Evolutionary conservation across 805 yeast genomes (phyloP), one percentile per base, ranked within the genome.

Genomic region (Wickerhamiella musiphila): DNA sequence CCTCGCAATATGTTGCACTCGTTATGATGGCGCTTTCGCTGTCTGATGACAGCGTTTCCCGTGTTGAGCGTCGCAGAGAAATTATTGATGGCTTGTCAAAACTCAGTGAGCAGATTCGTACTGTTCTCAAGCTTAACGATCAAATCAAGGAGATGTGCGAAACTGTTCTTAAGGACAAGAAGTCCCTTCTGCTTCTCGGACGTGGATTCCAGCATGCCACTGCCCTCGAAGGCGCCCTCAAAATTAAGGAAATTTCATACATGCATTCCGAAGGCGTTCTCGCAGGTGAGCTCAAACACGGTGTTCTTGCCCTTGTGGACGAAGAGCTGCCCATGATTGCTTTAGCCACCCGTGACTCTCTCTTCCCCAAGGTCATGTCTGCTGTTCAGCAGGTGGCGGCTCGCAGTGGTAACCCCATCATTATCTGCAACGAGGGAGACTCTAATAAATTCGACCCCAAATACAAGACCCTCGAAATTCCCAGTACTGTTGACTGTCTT

Each of bases 261-360:
- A 90, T 90, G 82, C 99, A 90, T 57, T 82, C 95, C 14, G 99
- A 90, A 63, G 99, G 98, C 64, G 94, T 90, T 33, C 72, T 90
- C 43, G 98, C 99, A 15, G 99, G 98, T 56, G 99, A 90, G 61
- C 72, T 90, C 60, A 90, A 90, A 58, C 99, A 90, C 54, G 99
- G 99, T 60, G 94, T 82, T 20, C 69, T 90, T 49, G 99, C 99
- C 6, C 67, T 90, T 38, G 95, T 90, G 38, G 99, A 90, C 58
- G 93, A 78, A 46, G 66, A 76, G 40, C 64, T 90, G 52, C 99
- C 99, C 38, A 81, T 90, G 45, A 77, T 90, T 57, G 93, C 93
- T 3, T 73, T 90, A 54, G 96, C 95, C 33, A 86, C 99, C 5
- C 72, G 92, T 52, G 99, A 90, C 60, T 78, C 94, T 11, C 68